Evolutionary conservation across 805 yeast genomes (phyloP), one percentile per base, ranked within the genome.

Genomic region (Ogataea minuta): DNA sequence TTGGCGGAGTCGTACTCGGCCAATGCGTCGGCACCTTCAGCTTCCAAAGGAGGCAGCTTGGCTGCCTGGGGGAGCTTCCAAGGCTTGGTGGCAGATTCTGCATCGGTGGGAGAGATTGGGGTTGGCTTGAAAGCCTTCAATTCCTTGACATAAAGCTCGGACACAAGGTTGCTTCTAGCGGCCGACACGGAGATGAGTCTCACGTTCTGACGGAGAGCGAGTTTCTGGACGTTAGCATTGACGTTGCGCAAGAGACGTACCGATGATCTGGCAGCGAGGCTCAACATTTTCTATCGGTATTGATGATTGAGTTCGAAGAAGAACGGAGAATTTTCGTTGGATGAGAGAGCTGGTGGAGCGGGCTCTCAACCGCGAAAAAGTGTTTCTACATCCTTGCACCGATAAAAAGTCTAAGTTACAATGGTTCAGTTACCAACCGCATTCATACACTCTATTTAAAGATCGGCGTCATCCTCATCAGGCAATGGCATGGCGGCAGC

Each of bases 401-500:
- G 28, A 11, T 21, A 17, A 17, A 17, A 11, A 9, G 8, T 19
- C 5, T 19, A 19, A 8, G 8, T 19, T 19, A 19, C 21, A 19
- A 19, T 19, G 21, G 20, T 12, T 29, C 32, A 13, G 16, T 29
- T 29, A 19, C 14, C 24, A 21, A 31, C 21, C 19, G 23, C 25
- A 31, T 16, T 29, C 32, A 30, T 24, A 20, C 17, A 33, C 36
- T 32, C 34, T 28, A 39, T 52, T 76, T 88, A 93, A 74, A 93
- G 85, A 73, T 93, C 99, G 64, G 96, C 97, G 65, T 93, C 99
- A 68, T 93, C 99, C 77, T 93, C 99, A 75, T 93, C 99, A 56
- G 99, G 99, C 70, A 93, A 84, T 70, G 99, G 99, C 80, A 93
- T 78, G 56, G 97, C 96, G 58, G 98, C 88, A 62, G 99, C 99